These are phyloP conservation scores for Cryphonectria parasitica DNA, from an alignment of 2,329 filamentous ascomycete species.

Conservation along the genomic window DNA sequence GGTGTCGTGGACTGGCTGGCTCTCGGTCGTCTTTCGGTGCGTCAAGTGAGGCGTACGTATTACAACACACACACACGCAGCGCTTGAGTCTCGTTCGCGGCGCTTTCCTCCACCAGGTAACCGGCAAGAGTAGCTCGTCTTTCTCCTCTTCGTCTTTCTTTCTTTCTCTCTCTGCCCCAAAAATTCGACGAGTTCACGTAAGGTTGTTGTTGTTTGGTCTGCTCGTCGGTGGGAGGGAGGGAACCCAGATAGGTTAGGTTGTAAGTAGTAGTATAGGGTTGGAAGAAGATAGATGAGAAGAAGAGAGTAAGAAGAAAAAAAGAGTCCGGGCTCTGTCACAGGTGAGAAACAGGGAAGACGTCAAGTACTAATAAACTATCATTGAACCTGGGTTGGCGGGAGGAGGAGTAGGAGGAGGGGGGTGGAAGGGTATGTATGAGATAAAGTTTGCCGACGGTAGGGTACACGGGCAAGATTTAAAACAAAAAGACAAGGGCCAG, in stretches of 20 bases:
- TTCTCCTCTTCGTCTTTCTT: neutral
- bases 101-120: neutral
- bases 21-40: neutral
- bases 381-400: conserved; percentile 18
- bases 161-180: neutral
- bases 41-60: neutral
- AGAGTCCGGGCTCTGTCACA: neutral
- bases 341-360: conserved; percentile 9
- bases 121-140: neutral
- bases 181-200: neutral
- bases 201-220: neutral
- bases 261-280: neutral
- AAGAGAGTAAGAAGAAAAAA: neutral
- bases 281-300: neutral
- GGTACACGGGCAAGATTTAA: conserved; percentile 26
- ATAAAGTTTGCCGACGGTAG: conserved; percentile 24
- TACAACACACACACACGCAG: neutral
- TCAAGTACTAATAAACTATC: conserved; percentile 28
- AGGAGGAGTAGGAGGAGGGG: conserved; percentile 12
- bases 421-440: conserved; percentile 14
- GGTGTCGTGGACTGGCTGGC: neutral
- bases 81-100: no score
- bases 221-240: neutral
- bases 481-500: conserved; percentile 28
- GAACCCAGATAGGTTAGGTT: neutral